Conservation (phyloP, 2,329 filamentous ascomycete species). For the Fusarium pininemorale region DNA sequence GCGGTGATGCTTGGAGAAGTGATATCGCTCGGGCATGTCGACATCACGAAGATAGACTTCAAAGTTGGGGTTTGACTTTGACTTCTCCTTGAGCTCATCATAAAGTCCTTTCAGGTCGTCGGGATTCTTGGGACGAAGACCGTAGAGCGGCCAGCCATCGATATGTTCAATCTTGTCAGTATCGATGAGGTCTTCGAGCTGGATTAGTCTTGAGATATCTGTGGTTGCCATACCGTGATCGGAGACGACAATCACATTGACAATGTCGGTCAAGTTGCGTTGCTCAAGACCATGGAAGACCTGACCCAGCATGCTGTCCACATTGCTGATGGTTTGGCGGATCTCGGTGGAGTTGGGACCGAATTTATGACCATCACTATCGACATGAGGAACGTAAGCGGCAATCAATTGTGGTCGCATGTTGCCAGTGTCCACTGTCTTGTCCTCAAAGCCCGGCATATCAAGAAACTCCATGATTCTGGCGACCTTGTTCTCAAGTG, state of each 20-base stretch:
- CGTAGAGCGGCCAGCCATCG: slow-evolving; percentile 94
- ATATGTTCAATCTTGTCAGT: slow-evolving; percentile 79
- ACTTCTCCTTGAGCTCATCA: slow-evolving; percentile 64
- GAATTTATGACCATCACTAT: slow-evolving; percentile 84
- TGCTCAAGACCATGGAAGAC: slow-evolving; percentile 80
- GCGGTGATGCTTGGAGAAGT: slow-evolving; percentile 86
- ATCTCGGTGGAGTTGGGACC: slow-evolving; percentile 97
- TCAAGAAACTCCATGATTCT: slow-evolving; percentile 87
- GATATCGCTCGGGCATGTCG: slow-evolving; percentile 92
- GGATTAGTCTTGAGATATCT: slow-evolving; percentile 79
- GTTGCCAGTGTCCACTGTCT: slow-evolving; percentile 57
- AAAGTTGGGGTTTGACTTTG: slow-evolving; percentile 72
- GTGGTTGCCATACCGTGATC: slow-evolving; percentile 99
- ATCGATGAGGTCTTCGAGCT: slow-evolving; percentile 90
- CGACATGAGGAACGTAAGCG: slow-evolving; percentile 93
- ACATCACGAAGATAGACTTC: slow-evolving; percentile 88
- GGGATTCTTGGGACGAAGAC: slow-evolving; percentile 80
- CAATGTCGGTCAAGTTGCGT: slow-evolving; percentile 86
- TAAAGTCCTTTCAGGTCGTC: slow-evolving; percentile 75
- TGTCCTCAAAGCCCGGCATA: slow-evolving; percentile 75
- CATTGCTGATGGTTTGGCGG: slow-evolving; percentile 76
- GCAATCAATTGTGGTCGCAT: slow-evolving; percentile 90
- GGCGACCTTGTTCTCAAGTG: slow-evolving; percentile 77
- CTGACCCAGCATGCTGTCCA: slow-evolving; percentile 82
- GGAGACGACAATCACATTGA: slow-evolving; percentile 95